These are phyloP conservation scores for Monoraphidium neglectum DNA, from an alignment of 139 green algal species.

Conservation along the genomic window DNA sequence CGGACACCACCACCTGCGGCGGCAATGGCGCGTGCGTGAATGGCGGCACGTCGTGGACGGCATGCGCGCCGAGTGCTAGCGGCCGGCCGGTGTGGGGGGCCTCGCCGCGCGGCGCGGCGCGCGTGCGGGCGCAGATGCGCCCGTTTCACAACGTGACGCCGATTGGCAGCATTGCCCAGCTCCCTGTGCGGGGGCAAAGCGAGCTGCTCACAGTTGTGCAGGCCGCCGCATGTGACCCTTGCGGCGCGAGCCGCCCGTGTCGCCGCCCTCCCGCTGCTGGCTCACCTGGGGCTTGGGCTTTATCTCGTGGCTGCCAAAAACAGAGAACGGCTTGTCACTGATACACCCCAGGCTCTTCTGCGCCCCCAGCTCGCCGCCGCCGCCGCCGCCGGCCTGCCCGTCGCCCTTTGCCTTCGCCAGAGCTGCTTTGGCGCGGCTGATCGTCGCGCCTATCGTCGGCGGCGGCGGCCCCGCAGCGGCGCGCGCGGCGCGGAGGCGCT, in stretches of 20 bases:
- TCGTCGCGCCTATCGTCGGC: not conserved
- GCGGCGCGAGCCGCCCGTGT: not conserved
- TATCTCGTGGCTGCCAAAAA: conserved; percentile 6
- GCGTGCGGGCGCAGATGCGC: too few relatives aligned
- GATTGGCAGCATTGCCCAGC: not conserved
- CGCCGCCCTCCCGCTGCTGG: not conserved
- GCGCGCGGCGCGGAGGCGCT: too few relatives aligned
- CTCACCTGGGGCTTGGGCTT: conserved; percentile 3
- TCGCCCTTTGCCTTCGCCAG: conserved; percentile 8
- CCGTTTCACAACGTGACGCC: too few relatives aligned
- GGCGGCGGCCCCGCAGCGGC: too few relatives aligned
- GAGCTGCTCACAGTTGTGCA: not conserved
- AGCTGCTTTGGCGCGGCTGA: conserved; percentile 27
- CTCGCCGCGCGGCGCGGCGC: too few relatives aligned
- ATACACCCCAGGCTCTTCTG: not conserved
- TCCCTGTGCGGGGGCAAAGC: not conserved
- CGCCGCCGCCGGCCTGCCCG: not conserved
- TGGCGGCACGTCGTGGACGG: too few relatives aligned
- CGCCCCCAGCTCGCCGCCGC: not conserved
- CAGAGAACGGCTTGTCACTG: conserved; percentile 14
- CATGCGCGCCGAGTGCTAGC: too few relatives aligned
- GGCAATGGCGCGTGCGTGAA: too few relatives aligned
- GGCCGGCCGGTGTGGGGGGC: too few relatives aligned
- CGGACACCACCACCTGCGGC: too few relatives aligned
- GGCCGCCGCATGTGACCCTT: not conserved